A percentile compares a stretch with the other conserved stretches of the same genome.
Conservation (phyloP, 2,329 filamentous ascomycete genomes). For the Aquanectria penicillioides region DNA sequence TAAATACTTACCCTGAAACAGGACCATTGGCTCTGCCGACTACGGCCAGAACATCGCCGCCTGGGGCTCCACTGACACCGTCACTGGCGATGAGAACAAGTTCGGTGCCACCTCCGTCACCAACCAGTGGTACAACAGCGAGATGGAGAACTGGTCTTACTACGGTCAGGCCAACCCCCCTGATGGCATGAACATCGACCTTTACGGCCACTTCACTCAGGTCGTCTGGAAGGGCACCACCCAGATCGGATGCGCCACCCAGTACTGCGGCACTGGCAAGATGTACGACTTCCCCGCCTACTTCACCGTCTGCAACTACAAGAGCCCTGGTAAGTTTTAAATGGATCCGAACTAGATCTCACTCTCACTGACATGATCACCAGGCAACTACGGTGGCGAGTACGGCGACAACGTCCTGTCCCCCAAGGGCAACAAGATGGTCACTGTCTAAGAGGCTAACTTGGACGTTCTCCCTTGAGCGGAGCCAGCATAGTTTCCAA, state of each 20-base stretch:
- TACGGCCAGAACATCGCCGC: conserved; percentile 96
- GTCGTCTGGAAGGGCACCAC: conserved; percentile 53
- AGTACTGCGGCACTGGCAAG: conserved; percentile 68
- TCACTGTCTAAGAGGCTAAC: conserved; percentile 39
- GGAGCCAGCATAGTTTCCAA: conserved; percentile 23
- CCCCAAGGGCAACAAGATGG: conserved; percentile 33
- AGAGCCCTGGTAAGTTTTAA: conserved; percentile 66
- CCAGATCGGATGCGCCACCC: conserved; percentile 69
- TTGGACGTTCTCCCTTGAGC: conserved; percentile 19
- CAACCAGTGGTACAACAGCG: conserved; percentile 89
- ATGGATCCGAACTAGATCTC: too few relatives aligned
- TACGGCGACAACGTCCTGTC: conserved; percentile 63
- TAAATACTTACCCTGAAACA: conserved; percentile 50
- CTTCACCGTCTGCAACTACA: conserved; percentile 93
- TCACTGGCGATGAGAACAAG: conserved; percentile 53
- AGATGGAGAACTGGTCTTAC: conserved; percentile 67
- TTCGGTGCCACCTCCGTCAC: conserved; percentile 76
- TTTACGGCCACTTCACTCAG: conserved; percentile 68
- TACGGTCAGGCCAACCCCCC: conserved; percentile 70
- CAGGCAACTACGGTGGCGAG: conserved; percentile 63
- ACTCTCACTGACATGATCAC: background rate
- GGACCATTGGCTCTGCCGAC: conserved; percentile 65
- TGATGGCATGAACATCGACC: conserved; percentile 68
- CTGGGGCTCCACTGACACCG: conserved; percentile 55
- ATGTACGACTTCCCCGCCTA: conserved; percentile 64